Evolutionary conservation across 2,329 filamentous ascomycete species (phyloP).

Genomic region (Aureobasidium zeae): DNA sequence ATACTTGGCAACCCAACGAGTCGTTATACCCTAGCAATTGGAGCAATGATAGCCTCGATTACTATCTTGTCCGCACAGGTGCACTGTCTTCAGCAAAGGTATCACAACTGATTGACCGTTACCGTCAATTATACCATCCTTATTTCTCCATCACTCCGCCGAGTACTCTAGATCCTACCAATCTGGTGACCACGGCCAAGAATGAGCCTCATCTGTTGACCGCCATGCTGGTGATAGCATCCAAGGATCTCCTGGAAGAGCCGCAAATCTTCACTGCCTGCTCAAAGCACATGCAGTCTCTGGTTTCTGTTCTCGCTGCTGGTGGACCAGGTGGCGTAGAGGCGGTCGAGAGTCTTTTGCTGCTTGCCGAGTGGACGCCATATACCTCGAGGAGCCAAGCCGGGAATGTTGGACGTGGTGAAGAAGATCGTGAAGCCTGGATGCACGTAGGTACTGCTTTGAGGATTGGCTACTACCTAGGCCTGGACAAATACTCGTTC

Average conservation of each 20-base stretch:
- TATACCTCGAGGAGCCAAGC: constrained; percentile 53
- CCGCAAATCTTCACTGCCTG: constrained; percentile 56
- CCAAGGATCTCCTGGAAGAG: constrained; percentile 59
- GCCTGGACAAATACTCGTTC: constrained; percentile 60
- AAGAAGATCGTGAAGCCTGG: constrained; percentile 67
- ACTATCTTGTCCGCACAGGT: constrained; percentile 34
- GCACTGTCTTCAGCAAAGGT: constrained; percentile 38
- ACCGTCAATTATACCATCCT: constrained; percentile 57
- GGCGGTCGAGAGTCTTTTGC: constrained; percentile 58
- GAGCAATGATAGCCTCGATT: constrained; percentile 30
- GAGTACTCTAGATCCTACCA: constrained; percentile 46
- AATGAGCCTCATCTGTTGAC: constrained; percentile 60
- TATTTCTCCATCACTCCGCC: constrained; percentile 60
- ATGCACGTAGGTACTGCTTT: constrained; percentile 66
- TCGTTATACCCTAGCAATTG: constrained; percentile 5
- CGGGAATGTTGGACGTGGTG: constrained; percentile 57
- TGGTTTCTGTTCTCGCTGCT: constrained; percentile 58
- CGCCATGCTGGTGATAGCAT: constrained; percentile 60
- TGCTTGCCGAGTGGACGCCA: constrained; percentile 65
- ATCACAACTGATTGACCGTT: constrained; percentile 47
- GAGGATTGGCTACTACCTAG: constrained; percentile 60
- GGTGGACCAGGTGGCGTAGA: constrained; percentile 59
- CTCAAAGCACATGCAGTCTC: constrained; percentile 58
- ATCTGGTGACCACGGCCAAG: constrained; percentile 47
- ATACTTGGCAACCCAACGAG: constrained; percentile 10